Conservation (phyloP, 768 basidiomycete genomes). For the Symmetrospora coprosmae region DNA sequence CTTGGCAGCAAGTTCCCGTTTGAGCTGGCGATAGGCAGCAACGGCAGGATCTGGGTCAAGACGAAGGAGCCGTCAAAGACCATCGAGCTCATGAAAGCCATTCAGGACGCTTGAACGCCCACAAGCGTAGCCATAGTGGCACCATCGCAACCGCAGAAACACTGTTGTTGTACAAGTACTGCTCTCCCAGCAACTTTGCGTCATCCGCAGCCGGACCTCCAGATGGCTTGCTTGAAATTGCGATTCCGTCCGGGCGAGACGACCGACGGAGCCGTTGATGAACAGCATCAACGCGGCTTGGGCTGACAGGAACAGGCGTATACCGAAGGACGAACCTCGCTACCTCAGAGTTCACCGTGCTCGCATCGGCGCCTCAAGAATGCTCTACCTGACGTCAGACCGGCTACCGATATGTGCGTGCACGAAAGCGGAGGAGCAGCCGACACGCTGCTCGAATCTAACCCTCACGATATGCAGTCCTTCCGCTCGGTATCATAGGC, state of each 20-base stretch:
- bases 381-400: conserved; percentile 84
- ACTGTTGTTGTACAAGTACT: not conserved
- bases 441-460: not conserved
- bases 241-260: too few relatives aligned
- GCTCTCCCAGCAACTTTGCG: too few relatives aligned
- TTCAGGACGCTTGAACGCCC: conserved; percentile 43
- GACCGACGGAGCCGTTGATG: too few relatives aligned
- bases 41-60: conserved; percentile 81
- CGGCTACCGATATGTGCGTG: conserved; percentile 73
- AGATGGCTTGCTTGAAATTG: too few relatives aligned
- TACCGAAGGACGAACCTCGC: too few relatives aligned
- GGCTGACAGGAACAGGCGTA: too few relatives aligned
- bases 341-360: too few relatives aligned
- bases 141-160: not conserved
- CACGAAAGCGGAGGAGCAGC: not conserved
- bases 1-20: conserved; percentile 70
- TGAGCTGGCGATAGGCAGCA: conserved; percentile 76
- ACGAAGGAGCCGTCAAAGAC: conserved; percentile 58
- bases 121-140: not conserved
- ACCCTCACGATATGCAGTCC: too few relatives aligned
- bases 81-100: conserved; percentile 60
- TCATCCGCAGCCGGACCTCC: too few relatives aligned
- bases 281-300: too few relatives aligned
- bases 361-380: too few relatives aligned
- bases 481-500: conserved; percentile 78